Percentiles rank a stretch among this genome's conserved stretches.
These are phyloP conservation scores for Globisporangium megalacanthum DNA, from an alignment of 352 stramenopile genomes.

Conservation along the genomic window DNA sequence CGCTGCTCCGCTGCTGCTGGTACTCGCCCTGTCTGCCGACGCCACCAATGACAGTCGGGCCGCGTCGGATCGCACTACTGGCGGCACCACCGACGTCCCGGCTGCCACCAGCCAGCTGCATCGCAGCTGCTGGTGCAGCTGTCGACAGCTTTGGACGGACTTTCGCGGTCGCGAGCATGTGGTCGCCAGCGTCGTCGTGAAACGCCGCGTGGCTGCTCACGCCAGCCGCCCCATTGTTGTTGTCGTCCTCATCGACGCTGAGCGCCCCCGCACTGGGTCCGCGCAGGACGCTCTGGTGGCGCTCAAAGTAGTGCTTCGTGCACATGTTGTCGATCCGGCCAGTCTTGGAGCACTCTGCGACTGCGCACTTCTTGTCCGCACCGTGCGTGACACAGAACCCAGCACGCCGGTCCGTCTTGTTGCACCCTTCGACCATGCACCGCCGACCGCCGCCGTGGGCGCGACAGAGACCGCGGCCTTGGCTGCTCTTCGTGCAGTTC, in stretches of 20 bases:
- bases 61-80: background rate
- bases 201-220: background rate
- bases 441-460: conserved; percentile 77
- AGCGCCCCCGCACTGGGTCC: background rate
- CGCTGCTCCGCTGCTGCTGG: background rate
- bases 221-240: background rate
- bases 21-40: conserved; percentile 6
- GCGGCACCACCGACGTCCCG: background rate
- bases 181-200: background rate
- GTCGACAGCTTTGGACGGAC: background rate
- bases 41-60: background rate
- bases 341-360: too few species aligned
- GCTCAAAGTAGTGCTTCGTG: conserved; percentile 19
- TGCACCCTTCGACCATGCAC: conserved; percentile 47
- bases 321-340: too few species aligned
- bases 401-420: background rate
- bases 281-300: conserved; percentile 27
- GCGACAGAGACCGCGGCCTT: conserved; percentile 76
- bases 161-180: background rate
- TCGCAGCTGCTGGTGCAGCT: background rate
- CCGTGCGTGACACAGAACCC: too few species aligned
- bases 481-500: conserved; percentile 84
- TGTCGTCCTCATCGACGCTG: conserved; percentile 4
- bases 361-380: too few species aligned
- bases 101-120: background rate